Evolutionary conservation across 139 green algal genomes (phyloP).

Genomic region (Coelastrella sp.): DNA sequence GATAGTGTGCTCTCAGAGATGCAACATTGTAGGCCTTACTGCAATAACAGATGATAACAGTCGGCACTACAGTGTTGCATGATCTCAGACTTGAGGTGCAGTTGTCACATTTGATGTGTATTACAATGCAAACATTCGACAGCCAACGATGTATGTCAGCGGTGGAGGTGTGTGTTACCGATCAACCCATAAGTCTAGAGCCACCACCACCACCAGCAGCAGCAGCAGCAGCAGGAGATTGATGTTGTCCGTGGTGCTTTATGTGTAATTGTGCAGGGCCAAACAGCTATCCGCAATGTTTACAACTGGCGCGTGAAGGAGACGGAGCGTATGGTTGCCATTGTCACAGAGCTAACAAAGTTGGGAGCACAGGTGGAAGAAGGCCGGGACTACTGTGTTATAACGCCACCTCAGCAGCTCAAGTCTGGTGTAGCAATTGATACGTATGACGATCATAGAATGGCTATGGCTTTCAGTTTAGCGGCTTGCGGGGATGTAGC

Average conservation of each 20-base stretch:
- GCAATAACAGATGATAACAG: no score
- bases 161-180: no score
- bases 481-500: slow-evolving; percentile 80
- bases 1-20: no score
- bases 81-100: no score
- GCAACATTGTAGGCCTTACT: no score
- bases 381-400: slow-evolving; percentile 95
- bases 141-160: no score
- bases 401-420: slow-evolving; percentile 85
- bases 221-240: not conserved
- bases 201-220: not conserved
- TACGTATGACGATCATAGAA: slow-evolving; percentile 97
- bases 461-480: slow-evolving; percentile 96
- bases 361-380: slow-evolving; percentile 92
- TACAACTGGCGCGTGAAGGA: slow-evolving; percentile 99
- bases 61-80: no score
- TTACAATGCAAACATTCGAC: no score
- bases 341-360: slow-evolving; percentile 95
- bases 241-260: not conserved
- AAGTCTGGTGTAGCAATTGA: slow-evolving; percentile 78
- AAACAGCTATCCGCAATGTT: slow-evolving; percentile 96
- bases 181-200: no score
- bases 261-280: not conserved
- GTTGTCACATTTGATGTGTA: no score
- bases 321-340: slow-evolving; percentile 99